phyloP scores from a whole-genome alignment of 495 filamentous ascomycete species.

The Penicillium tannophilum region DNA sequence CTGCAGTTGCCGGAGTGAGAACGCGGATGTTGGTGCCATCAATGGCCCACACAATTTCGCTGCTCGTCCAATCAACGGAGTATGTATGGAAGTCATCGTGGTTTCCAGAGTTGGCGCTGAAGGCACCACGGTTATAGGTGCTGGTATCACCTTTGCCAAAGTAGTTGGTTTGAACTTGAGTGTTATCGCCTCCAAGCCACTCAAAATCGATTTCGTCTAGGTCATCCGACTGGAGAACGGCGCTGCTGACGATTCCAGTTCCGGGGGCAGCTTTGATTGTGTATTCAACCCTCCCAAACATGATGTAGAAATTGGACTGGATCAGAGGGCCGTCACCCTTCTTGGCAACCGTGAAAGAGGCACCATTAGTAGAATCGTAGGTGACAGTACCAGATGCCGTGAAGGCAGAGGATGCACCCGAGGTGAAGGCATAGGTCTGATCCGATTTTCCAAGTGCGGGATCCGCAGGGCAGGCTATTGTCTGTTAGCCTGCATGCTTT shows the following conservation, averaged over 20 bases:
- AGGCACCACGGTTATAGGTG: slow-evolving; percentile 63
- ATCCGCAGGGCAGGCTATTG: slow-evolving; percentile 68
- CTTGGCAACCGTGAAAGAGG: slow-evolving; percentile 79
- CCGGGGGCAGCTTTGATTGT: slow-evolving; percentile 63
- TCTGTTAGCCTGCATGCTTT: slow-evolving; percentile 22
- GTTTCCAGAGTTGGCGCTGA: slow-evolving; percentile 52
- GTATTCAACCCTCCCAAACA: slow-evolving; percentile 66
- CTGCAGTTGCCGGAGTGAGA: slow-evolving; percentile 63
- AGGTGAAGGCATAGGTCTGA: slow-evolving; percentile 73
- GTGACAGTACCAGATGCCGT: slow-evolving; percentile 63
- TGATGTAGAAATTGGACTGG: slow-evolving; percentile 72
- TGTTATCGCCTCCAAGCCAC: slow-evolving; percentile 68
- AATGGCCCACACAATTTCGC: slow-evolving; percentile 70
- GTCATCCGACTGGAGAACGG: slow-evolving; percentile 81
- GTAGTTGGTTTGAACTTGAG: slow-evolving; percentile 74
- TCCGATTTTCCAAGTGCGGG: slow-evolving; percentile 80
- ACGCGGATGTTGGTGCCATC: slow-evolving; percentile 69
- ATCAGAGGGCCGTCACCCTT: slow-evolving; percentile 83
- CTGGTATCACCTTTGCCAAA: slow-evolving; percentile 81
- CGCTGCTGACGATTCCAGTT: slow-evolving; percentile 68
- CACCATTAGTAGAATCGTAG: slow-evolving; percentile 72
- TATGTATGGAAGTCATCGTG: slow-evolving; percentile 75
- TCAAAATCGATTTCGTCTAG: slow-evolving; percentile 93
- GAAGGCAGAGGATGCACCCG: slow-evolving; percentile 69
- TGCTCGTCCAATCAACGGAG: slow-evolving; percentile 78